phyloP scores from a whole-genome alignment of 306 rosid genomes.

The Cicer judaicum region DNA sequence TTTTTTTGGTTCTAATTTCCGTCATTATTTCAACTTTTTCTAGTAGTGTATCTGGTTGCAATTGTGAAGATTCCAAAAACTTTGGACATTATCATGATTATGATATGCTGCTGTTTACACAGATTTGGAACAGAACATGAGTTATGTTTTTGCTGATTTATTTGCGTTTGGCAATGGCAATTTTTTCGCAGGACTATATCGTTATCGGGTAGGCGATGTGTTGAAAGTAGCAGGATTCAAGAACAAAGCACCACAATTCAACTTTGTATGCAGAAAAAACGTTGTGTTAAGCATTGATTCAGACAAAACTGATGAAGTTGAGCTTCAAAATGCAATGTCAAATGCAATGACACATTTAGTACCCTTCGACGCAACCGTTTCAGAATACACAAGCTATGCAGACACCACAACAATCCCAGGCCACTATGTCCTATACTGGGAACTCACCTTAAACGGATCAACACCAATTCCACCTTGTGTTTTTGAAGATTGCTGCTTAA shows the following conservation, averaged over 20 bases:
- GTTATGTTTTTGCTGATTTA: not conserved
- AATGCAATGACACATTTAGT: slow-evolving; percentile 71
- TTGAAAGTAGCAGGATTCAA: slow-evolving; percentile 86
- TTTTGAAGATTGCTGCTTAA: slow-evolving; percentile 83
- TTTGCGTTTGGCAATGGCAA: not conserved
- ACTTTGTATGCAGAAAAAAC: slow-evolving; percentile 85
- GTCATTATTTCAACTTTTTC: too few relatives aligned
- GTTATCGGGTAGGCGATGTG: slow-evolving; percentile 91
- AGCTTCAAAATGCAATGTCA: slow-evolving; percentile 84
- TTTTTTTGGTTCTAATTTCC: too few relatives aligned
- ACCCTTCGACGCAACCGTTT: slow-evolving; percentile 70
- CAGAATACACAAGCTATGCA: slow-evolving; percentile 87
- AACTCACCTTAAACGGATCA: slow-evolving; percentile 59
- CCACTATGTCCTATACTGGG: slow-evolving; percentile 93
- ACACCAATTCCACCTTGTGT: slow-evolving; percentile 83
- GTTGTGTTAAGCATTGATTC: slow-evolving; percentile 92
- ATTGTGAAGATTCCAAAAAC: too few relatives aligned
- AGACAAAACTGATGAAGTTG: slow-evolving; percentile 96
- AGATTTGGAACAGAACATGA: slow-evolving; percentile 5
- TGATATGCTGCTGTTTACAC: not conserved
- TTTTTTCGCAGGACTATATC: slow-evolving; percentile 64
- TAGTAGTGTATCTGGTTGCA: too few relatives aligned
- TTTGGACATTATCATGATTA: too few relatives aligned
- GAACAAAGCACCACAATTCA: slow-evolving; percentile 96
- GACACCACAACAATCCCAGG: slow-evolving; percentile 82